Percentiles rank a stretch among this genome's conserved stretches.
These are phyloP conservation scores for Acrocalymma vagum DNA, from an alignment of 2,329 filamentous ascomycete species.

Conservation along the genomic window DNA sequence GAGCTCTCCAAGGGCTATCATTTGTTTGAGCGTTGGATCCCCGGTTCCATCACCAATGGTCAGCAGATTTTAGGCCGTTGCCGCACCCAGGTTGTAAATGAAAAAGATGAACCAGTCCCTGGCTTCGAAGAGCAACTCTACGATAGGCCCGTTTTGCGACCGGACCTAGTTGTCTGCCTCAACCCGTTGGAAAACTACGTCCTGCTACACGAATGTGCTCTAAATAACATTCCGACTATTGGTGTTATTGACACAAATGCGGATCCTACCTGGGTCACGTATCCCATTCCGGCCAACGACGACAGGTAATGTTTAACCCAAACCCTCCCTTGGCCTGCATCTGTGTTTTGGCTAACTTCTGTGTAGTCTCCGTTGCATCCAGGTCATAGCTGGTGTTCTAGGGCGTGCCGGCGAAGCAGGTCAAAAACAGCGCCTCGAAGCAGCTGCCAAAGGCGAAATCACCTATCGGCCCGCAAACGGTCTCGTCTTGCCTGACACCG, in stretches of 20 bases:
- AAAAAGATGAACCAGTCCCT: slow-evolving; percentile 69
- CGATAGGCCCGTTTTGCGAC: slow-evolving; percentile 73
- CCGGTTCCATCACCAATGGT: slow-evolving; percentile 90
- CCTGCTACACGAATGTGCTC: slow-evolving; percentile 87
- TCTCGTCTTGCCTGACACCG: slow-evolving; percentile 26
- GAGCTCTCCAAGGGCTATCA: slow-evolving; percentile 82
- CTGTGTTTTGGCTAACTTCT: slow-evolving; percentile 11
- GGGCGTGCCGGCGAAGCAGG: slow-evolving; percentile 85
- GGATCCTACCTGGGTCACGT: slow-evolving; percentile 93
- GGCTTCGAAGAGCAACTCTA: slow-evolving; percentile 73
- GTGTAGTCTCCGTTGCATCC: slow-evolving; percentile 77
- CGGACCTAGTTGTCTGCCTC: slow-evolving; percentile 90
- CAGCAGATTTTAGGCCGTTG: slow-evolving; percentile 83
- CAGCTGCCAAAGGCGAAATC: slow-evolving; percentile 69
- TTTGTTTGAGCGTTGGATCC: slow-evolving; percentile 91
- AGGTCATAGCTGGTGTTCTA: slow-evolving; percentile 84
- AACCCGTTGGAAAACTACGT: slow-evolving; percentile 94
- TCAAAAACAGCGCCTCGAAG: slow-evolving; percentile 70
- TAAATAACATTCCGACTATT: slow-evolving; percentile 90
- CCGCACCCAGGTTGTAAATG: slow-evolving; percentile 78
- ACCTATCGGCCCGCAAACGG: slow-evolving; percentile 58
- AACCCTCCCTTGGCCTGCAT: not conserved
- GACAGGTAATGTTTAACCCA: slow-evolving; percentile 71
- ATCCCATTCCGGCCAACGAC: slow-evolving; percentile 95
- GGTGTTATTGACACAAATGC: slow-evolving; percentile 94